Base-by-base conservation (phyloP, 305 asterid species). In the Plantago coronopus region DNA sequence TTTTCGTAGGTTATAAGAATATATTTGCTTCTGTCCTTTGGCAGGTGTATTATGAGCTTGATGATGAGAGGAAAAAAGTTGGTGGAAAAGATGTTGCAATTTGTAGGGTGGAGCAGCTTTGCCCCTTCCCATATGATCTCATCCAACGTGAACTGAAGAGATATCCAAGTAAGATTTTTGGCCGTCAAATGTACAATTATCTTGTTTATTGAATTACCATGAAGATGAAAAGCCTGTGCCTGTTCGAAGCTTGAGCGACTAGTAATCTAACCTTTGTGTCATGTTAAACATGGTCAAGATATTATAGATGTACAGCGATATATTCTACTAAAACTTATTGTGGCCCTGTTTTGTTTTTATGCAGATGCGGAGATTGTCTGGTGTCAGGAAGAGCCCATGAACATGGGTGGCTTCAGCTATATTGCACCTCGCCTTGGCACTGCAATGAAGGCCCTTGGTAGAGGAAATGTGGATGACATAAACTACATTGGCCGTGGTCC, bases 361-460 rank as follows among this genome's bases (percentile, higher is more conserved):
- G 64, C 91, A 91, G 98, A 91, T 68, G 95, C 98, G 1, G 98
- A 91, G 85, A 62, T 88, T 3, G 98, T 86, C 22, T 91, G 98
- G 98, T 91, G 98, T 69, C 98, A 91, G 69, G 98, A 91, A 79
- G 97, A 91, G 78, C 89, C 95, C 23, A 81, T 91, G 97, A 88
- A 91, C 84, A 91, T 91, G 98, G 98, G 98, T 17, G 94, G 88
- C 19, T 91, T 74, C 89, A 76, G 47, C 73, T 81, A 91, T 54
- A 80, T 91, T 15, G 74, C 81, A 21, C 95, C 94, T 25, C 94
- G 97, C 57, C 89, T 91, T 17, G 76, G 82, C 70, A 91, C 98
- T 15, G 93, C 95, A 21, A 81, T 91, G 95, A 88, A 80, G 73
- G 65, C 93, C 55, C 54, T 75, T 27, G 79, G 58, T 47, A 81